These are phyloP conservation scores for Phytomonas sp. DNA, from an alignment of 208 protist species.

Conservation along the genomic window DNA sequence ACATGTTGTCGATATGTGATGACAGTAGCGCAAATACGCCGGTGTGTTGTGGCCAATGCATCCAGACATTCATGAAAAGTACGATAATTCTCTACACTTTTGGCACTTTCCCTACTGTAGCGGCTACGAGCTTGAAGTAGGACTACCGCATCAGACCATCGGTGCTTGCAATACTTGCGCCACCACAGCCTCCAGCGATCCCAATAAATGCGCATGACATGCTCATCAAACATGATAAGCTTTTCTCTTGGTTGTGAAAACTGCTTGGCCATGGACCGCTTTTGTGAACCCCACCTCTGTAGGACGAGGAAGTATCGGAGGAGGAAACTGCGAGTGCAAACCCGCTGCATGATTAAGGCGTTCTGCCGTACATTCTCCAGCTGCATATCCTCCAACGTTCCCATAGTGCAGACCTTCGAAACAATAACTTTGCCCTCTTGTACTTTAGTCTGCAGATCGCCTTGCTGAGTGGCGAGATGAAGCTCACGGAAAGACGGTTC, in stretches of 20 bases:
- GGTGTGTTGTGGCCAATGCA: not conserved
- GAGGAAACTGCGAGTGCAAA: conserved; percentile 1
- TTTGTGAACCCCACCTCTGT: not conserved
- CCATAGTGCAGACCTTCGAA: not conserved
- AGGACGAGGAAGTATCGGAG: not conserved
- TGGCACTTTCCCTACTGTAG: not conserved
- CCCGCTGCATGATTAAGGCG: conserved; percentile 12
- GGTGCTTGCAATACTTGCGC: not conserved
- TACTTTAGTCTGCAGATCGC: conserved; percentile 17
- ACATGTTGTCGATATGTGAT: not conserved
- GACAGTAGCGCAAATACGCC: not conserved
- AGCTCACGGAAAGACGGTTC: conserved; percentile 38
- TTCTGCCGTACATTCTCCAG: conserved; percentile 10
- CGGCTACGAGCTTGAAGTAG: not conserved
- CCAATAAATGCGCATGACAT: not conserved
- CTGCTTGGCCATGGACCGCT: not conserved
- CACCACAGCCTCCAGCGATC: not conserved
- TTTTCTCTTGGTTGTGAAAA: not conserved
- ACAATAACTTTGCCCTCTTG: conserved; percentile 4
- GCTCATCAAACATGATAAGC: not conserved
- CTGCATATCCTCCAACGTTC: conserved; percentile 20
- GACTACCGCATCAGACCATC: not conserved
- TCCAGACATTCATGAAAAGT: not conserved
- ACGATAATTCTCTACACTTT: not conserved
- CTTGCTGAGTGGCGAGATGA: conserved; percentile 18